Evolutionary conservation across 1,139 yeast species (phyloP), one percentile per base, ranked within the genome.

Genomic region (Pichia sp.): DNA sequence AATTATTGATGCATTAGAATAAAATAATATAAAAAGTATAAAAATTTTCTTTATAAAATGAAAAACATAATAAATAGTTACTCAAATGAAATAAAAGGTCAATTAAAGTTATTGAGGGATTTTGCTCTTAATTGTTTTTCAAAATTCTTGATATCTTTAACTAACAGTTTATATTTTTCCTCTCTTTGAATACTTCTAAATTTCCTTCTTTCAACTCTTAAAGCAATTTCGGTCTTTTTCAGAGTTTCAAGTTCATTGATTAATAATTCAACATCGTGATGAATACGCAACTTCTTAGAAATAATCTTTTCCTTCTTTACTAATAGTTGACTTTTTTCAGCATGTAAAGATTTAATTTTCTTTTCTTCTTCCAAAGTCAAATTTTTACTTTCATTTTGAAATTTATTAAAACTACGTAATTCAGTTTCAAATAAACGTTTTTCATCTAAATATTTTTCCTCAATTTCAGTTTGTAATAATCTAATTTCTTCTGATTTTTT

Each of bases 401-500:
- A 52, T 33, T 65, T 58, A 15, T 63, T 59, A 33, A 60, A 61
- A 19, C 60, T 62, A 45, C 72, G 56, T 28, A 60, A 50, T 30
- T 57, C 62, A 27, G 63, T 56, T 38, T 67, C 70, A 56, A 52
- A 65, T 42, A 60, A 52, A 42, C 72, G 63, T 47, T 69, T 70
- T 34, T 62, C 64, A 36, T 62, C 64, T 35, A 65, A 41, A 48
- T 68, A 68, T 19, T 57, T 55, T 40, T 68, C 73, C 40, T 65
- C 68, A 5, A 65, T 47, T 36, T 64, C 66, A 6, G 59, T 50
- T 50, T 65, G 69, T 35, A 61, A 53, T 5, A 61, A 50, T 30
- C 63, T 60, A 10, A 61, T 39, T 14, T 49, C 54, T 36, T 61
- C 59, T 13, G 62, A 50, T 33, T 60, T 59, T n/a, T 60, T 59